phyloP scores from a whole-genome alignment of 345 rosid genomes.

The Bretschneidera sinensis region DNA sequence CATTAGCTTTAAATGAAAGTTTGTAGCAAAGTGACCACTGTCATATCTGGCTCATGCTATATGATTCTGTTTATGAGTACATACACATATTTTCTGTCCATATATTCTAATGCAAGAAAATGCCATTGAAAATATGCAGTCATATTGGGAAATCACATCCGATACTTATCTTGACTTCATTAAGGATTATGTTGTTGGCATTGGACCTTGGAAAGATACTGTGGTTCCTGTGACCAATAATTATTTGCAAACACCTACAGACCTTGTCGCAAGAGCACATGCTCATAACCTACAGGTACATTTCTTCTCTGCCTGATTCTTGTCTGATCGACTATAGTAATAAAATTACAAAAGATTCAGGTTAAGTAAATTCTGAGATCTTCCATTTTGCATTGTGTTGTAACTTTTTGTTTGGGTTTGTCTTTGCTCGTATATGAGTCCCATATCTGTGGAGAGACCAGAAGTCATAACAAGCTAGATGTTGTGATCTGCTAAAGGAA shows the following conservation, averaged over 20 bases:
- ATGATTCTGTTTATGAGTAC: no score
- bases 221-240: conserved; percentile 62
- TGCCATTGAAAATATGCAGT: conserved; percentile 41
- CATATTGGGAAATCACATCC: conserved; percentile 83
- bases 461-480: no score
- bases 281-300: conserved; percentile 70
- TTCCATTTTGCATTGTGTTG: no score
- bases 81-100: neutral
- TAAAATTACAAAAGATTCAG: no score
- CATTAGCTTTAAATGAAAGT: neutral
- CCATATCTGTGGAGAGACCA: no score
- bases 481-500: no score
- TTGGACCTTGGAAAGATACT: conserved; percentile 99
- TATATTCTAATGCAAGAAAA: conserved; percentile 7
- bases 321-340: no score
- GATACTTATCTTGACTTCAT: conserved; percentile 68
- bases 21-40: neutral
- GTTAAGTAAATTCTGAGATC: no score
- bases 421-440: no score
- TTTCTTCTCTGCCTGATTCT: neutral
- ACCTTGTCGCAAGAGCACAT: conserved; percentile 86
- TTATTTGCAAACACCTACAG: conserved; percentile 62
- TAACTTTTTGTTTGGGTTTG: no score
- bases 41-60: neutral
- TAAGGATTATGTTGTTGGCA: conserved; percentile 78